These are phyloP conservation scores for Magnusiomyces suaveolens DNA, from an alignment of 1,139 yeast species.

Conservation along the genomic window DNA sequence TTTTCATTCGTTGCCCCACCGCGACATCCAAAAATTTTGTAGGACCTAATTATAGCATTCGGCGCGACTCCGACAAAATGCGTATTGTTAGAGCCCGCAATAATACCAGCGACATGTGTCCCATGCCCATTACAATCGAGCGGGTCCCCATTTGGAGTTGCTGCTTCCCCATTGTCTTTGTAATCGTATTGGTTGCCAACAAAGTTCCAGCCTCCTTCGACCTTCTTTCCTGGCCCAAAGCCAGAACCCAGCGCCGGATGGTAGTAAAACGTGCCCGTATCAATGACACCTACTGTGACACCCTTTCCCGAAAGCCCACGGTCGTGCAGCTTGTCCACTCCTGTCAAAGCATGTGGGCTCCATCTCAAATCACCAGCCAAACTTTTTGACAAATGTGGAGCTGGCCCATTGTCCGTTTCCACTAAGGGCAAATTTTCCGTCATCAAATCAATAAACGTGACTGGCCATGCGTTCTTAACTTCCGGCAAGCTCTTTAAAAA, in stretches of 20 bases:
- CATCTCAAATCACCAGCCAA: conserved; percentile 9
- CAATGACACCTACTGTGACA: conserved; percentile 17
- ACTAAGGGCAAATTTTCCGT: background rate
- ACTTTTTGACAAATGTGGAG: background rate
- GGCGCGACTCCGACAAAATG: conserved; percentile 21
- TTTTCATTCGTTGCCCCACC: conserved; percentile 20
- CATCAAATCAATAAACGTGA: conserved; percentile 9
- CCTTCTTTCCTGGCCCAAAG: conserved; percentile 18
- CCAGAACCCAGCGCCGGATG: conserved; percentile 22
- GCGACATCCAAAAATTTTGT: conserved; percentile 20
- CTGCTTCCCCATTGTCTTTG: conserved; percentile 3
- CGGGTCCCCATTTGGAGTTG: conserved; percentile 15
- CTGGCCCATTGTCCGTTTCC: background rate
- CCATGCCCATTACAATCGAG: conserved; percentile 23
- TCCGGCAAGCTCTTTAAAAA: conserved; percentile 6
- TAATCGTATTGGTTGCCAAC: conserved; percentile 16
- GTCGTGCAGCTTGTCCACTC: conserved; percentile 18
- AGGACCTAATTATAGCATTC: conserved; percentile 18
- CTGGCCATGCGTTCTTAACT: conserved; percentile 16
- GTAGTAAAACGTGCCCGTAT: conserved; percentile 19
- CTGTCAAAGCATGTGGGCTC: conserved; percentile 21
- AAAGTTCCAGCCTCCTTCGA: conserved; percentile 19
- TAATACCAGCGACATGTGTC: conserved; percentile 21
- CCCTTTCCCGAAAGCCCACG: conserved; percentile 19
- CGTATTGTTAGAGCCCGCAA: conserved; percentile 15